Evolutionary conservation across 768 basidiomycete genomes (phyloP), one percentile per base, ranked within the genome.

Genomic region (Tulasnella sp.): DNA sequence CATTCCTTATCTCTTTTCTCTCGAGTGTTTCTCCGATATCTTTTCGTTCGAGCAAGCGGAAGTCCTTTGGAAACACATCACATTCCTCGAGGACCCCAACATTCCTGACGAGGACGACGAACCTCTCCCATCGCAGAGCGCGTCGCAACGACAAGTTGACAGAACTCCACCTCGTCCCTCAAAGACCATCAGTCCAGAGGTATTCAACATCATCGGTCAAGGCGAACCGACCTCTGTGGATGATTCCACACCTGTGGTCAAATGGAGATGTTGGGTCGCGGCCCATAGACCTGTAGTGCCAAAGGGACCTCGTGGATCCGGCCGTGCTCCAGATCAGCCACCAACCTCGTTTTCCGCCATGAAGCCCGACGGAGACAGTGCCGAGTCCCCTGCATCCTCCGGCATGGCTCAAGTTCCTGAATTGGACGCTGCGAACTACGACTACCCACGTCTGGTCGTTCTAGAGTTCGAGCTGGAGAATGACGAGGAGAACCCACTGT

Each of bases 401-500:
- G 73, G 64, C 14, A 29, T 37, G 31, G 73, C 38, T 14, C 38
- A 37, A 12, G 17, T 52, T 34, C 31, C 37, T 11, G 67, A 36
- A 77, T 17, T 31, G 37, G 14, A 34, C 67, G 29, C 45, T 77
- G 1, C 77, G 38, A 1, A n/a, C n/a, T n/a, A n/a, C 74, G 19
- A 72, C 81, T 72, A 78, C 6, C 81, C 81, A 14, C 83, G 82
- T 75, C 80, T 91, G 69, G 87, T 93, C 78, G 85, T 93, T 34
- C 86, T 94, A 82, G 93, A 95, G 81, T 91, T 94, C 78, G 93
- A 95, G 81, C 85, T 93, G 31, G 92, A 93, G 80, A 82, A 84
- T 38, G 93, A 94, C 81, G 78, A 79, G 0, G 82, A 90, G 80
- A 94, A 93, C 78, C 93, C 93, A 0, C 82, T 93, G 4, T 91